These are phyloP conservation scores for Tulasnella calospora DNA, from an alignment of 768 basidiomycete genomes.

Conservation along the genomic window DNA sequence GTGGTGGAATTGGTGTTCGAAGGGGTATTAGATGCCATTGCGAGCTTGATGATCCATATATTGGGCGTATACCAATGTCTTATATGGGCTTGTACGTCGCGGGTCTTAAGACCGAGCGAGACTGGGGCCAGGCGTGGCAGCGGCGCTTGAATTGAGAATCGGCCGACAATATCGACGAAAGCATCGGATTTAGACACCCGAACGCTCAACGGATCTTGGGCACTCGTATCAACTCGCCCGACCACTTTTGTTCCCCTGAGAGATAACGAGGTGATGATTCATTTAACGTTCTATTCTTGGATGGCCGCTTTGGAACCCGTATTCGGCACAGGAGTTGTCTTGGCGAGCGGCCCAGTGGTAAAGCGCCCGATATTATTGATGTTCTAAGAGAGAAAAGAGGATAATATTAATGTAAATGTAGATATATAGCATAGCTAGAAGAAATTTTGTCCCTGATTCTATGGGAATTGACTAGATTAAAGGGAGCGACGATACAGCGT, in stretches of 20 bases:
- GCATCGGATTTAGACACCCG: neutral
- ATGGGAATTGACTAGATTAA: no score
- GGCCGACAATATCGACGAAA: neutral
- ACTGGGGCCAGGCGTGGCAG: neutral
- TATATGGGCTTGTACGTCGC: neutral
- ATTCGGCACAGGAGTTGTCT: neutral
- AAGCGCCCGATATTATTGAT: neutral
- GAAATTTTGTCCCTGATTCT: neutral
- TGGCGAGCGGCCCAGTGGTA: neutral
- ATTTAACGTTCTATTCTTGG: neutral
- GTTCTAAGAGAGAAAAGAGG: no score
- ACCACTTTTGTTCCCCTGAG: neutral
- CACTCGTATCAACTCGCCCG: constrained; percentile 5
- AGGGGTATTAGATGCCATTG: neutral
- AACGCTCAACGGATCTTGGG: neutral
- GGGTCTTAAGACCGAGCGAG: neutral
- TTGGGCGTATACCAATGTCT: neutral
- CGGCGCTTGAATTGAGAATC: neutral
- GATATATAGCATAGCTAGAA: neutral
- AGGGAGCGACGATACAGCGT: no score
- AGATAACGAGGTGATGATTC: neutral
- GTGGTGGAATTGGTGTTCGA: neutral
- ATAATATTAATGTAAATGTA: no score
- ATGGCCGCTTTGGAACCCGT: neutral
- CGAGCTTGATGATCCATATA: neutral